Base-by-base conservation (phyloP, 805 yeast species). In the Ogataea populi-albae region DNA sequence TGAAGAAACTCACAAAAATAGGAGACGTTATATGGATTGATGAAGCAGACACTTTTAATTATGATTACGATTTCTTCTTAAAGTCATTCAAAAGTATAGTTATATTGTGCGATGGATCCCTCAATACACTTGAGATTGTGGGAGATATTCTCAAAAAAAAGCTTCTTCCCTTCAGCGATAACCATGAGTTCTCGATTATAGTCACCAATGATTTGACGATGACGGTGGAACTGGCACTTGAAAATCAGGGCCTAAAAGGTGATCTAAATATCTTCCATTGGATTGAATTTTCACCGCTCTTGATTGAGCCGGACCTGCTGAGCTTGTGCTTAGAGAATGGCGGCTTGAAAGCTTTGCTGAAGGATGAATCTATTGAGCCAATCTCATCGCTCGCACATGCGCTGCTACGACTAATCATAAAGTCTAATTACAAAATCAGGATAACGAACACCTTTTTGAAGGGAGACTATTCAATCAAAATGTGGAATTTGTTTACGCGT, bases 401-500 rank as follows among this genome's bases (percentile, higher is more conserved):
- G 0, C 49, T 85, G 23, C 55, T 80, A 11, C 59, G 65, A 17
- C 40, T 81, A 9, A 68, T 73, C 32, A 38, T 54, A 3, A 23
- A 45, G 34, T 75, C 59, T 35, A 71, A 65, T 23, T 64, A 57
- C 39, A 64, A 45, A 36, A 45, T 75, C 18, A 66, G 77, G 45
- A 60, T 79, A 20, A 78, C 80, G 25, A 75, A 79, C 39, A 57
- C 71, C 3, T 76, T 68, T 29, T 71, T 78, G 10, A 75, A 81
- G 47, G 95, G 95, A 1, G 62, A 66, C 18, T 65, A 68, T 32
- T 69, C 89, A 0, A 55, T 63, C 17, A 60, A 69, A 16, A 64
- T 84, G 24, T 66, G 73, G 31, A 66, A 69, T 7, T 55, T 73
- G 2, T 66, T 54, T 33, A 59, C 64, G 32, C 63, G 32, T 50